A percentile compares a stretch with the other conserved stretches of the same genome.
Conservation (phyloP, 1,139 yeast species). For the Saccharomyces uvarum region DNA sequence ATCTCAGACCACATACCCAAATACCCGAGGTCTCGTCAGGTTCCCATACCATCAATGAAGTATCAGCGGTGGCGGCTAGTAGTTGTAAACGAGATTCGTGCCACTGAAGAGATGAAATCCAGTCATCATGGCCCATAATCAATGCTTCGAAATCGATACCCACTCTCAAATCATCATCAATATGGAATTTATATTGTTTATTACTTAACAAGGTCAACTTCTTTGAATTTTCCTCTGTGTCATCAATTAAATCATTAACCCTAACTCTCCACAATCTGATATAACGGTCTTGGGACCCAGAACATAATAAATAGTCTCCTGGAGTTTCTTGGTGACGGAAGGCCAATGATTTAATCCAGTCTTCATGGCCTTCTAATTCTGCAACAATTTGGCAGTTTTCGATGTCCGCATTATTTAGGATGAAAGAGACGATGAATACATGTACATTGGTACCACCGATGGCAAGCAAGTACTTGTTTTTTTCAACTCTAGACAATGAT, state of each 20-base stretch:
- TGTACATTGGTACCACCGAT: conserved; percentile 72
- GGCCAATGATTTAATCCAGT: conserved; percentile 76
- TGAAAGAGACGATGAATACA: conserved; percentile 50
- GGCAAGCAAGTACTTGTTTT: conserved; percentile 46
- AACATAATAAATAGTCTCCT: conserved; percentile 58
- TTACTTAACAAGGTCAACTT: conserved; percentile 51
- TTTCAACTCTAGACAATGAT: conserved; percentile 42
- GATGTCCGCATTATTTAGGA: conserved; percentile 18
- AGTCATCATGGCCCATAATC: conserved; percentile 96
- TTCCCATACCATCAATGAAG: conserved; percentile 93
- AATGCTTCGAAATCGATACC: conserved; percentile 83
- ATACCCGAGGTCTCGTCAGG: conserved; percentile 82
- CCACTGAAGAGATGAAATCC: conserved; percentile 88
- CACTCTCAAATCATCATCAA: conserved; percentile 32
- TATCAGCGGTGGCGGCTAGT: conserved; percentile 85
- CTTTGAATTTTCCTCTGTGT: conserved; percentile 46
- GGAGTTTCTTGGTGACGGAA: conserved; percentile 43
- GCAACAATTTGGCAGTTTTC: conserved; percentile 39
- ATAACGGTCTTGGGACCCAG: conserved; percentile 85
- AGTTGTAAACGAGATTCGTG: conserved; percentile 55
- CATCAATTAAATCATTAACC: conserved; percentile 49
- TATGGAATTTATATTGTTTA: conserved; percentile 53
- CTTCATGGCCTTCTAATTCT: conserved; percentile 77
- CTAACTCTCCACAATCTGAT: conserved; percentile 77
- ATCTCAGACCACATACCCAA: conserved; percentile 74